Evolutionary conservation across 805 yeast species (phyloP).

Genomic region (Candida suzukii): DNA sequence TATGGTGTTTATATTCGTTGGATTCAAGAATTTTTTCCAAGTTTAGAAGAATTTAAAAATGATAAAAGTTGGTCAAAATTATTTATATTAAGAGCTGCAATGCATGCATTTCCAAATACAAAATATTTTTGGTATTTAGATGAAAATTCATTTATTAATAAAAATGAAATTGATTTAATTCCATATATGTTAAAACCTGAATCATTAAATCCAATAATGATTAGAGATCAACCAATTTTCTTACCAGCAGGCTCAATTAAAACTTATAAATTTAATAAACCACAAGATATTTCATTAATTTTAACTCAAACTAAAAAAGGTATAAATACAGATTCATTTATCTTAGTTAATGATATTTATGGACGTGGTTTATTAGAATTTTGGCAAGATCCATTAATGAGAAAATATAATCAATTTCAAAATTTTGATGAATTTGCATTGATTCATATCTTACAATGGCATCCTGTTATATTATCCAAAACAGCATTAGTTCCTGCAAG

Average conservation of each 20-base stretch:
- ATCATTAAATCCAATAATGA: conserved; percentile 55
- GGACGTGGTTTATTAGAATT: conserved; percentile 69
- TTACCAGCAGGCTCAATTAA: conserved; percentile 62
- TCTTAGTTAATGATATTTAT: conserved; percentile 58
- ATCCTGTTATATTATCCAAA: conserved; percentile 68
- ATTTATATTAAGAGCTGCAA: conserved; percentile 73
- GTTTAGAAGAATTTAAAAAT: conserved; percentile 38
- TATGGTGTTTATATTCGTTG: conserved; percentile 84
- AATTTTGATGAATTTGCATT: conserved; percentile 59
- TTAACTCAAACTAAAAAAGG: conserved; percentile 64
- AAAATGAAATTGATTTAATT: conserved; percentile 52
- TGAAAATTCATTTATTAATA: conserved; percentile 70
- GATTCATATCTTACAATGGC: conserved; percentile 93
- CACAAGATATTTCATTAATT: conserved; percentile 51
- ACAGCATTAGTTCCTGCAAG: conserved; percentile 67
- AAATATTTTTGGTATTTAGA: conserved; percentile 87
- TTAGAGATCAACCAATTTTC: conserved; percentile 65
- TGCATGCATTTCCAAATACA: conserved; percentile 88
- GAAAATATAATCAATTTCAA: conserved; percentile 58
- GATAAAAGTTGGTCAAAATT: conserved; percentile 58
- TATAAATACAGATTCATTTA: conserved; percentile 61
- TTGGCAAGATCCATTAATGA: conserved; percentile 69
- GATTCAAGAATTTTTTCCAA: conserved; percentile 74
- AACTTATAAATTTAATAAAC: conserved; percentile 55
- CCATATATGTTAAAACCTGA: conserved; percentile 53